These are phyloP conservation scores for Oryza longistaminata DNA, from an alignment of 176 grass and related monocot genomes.

Conservation along the genomic window DNA sequence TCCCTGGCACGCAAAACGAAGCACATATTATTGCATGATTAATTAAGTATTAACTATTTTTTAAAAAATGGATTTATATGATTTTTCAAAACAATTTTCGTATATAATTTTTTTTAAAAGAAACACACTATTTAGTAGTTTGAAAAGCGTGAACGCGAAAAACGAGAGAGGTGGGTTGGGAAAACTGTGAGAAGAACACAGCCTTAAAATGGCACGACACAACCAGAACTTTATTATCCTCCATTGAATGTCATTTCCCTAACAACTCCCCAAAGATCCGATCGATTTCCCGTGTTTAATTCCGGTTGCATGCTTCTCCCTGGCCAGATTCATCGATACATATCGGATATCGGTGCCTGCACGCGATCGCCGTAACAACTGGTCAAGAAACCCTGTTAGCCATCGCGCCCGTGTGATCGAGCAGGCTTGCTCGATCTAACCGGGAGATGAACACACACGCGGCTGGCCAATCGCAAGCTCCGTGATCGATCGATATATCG, in stretches of 20 bases:
- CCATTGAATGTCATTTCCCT: constrained; percentile 3
- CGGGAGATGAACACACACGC: not conserved
- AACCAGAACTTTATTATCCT: not conserved
- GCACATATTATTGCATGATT: too few relatives aligned
- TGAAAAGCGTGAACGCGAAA: too few relatives aligned
- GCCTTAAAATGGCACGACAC: not conserved
- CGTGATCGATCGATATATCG: not conserved
- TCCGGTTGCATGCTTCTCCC: not conserved
- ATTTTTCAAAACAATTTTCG: too few relatives aligned
- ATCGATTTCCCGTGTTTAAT: constrained; percentile 18
- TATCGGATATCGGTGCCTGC: not conserved
- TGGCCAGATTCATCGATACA: constrained; percentile 18
- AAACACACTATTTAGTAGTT: too few relatives aligned
- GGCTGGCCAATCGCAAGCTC: constrained; percentile 19
- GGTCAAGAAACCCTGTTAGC: not conserved
- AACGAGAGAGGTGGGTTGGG: too few relatives aligned
- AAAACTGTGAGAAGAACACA: too few relatives aligned
- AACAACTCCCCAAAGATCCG: not conserved
- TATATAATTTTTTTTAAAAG: too few relatives aligned
- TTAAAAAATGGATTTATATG: too few relatives aligned
- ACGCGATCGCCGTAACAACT: not conserved
- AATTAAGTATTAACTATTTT: too few relatives aligned
- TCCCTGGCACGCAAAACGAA: too few relatives aligned
- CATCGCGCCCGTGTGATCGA: not conserved
- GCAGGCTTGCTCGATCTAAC: not conserved